Percentiles rank a stretch among this genome's conserved stretches.
Conservation (phyloP, 345 rosid genomes). For the Populus tremula region DNA sequence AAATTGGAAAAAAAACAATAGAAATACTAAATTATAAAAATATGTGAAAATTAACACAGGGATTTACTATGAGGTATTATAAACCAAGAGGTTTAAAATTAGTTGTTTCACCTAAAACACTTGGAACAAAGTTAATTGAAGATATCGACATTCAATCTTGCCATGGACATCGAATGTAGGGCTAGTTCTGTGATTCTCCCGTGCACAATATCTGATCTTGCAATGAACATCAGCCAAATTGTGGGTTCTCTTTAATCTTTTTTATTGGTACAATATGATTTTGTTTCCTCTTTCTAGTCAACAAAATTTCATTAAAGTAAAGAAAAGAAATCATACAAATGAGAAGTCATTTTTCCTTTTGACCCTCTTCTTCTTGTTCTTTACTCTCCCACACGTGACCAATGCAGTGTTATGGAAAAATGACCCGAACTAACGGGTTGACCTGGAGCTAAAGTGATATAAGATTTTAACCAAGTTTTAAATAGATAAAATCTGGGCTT, state of each 20-base stretch:
- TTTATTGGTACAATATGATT: slow-evolving; percentile 24
- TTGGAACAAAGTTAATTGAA: too few relatives aligned
- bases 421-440: too few relatives aligned
- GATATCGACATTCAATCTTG: too few relatives aligned
- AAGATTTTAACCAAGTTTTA: too few relatives aligned
- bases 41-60: too few relatives aligned
- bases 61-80: too few relatives aligned
- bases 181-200: neutral
- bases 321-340: slow-evolving; percentile 9
- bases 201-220: neutral
- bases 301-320: slow-evolving; percentile 17
- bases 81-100: too few relatives aligned
- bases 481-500: accelerated
- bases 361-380: slow-evolving; percentile 11
- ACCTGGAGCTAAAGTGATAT: too few relatives aligned
- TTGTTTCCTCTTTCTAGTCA: slow-evolving; percentile 14
- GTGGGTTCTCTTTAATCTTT: slow-evolving; percentile 6
- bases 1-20: too few relatives aligned
- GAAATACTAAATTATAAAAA: too few relatives aligned
- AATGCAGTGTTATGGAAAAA: too few relatives aligned
- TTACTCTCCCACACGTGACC: slow-evolving; percentile 12
- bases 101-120: too few relatives aligned
- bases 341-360: slow-evolving; percentile 16
- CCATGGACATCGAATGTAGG: neutral
- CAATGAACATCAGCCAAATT: neutral